phyloP scores from a whole-genome alignment of 306 rosid species.

The Pyrus betulifolia region DNA sequence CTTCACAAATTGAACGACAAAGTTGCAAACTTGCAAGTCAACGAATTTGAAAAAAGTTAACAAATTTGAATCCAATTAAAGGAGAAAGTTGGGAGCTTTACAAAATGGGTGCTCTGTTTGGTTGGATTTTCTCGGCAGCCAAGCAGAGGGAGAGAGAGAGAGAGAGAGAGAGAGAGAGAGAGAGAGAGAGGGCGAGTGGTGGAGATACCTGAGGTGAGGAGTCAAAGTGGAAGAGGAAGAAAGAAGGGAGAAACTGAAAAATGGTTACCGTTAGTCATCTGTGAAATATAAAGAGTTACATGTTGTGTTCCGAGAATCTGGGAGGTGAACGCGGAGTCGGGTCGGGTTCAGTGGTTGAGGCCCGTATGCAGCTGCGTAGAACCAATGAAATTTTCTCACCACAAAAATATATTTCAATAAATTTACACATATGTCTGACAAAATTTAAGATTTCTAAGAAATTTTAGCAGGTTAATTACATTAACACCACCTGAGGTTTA shows the following conservation, averaged over 20 bases:
- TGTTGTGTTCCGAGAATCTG: neutral
- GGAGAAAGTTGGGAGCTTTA: neutral
- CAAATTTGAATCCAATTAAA: neutral
- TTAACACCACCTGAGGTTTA: too few relatives aligned
- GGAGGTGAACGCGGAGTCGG: constrained; percentile 1
- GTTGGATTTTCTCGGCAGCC: neutral
- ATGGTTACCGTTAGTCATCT: neutral
- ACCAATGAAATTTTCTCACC: too few relatives aligned
- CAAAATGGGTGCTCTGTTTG: neutral
- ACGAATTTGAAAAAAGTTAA: neutral
- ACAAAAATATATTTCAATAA: too few relatives aligned
- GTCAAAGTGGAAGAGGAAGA: neutral
- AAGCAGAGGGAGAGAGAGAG: neutral
- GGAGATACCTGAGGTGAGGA: neutral
- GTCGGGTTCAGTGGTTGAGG: neutral
- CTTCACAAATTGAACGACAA: neutral
- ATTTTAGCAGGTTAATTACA: too few relatives aligned
- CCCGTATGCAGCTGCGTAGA: neutral
- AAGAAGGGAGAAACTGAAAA: neutral
- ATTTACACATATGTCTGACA: too few relatives aligned
- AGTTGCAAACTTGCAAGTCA: neutral
- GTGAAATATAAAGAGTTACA: neutral
- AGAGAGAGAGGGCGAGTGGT: neutral
- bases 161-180: neutral
- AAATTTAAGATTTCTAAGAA: too few relatives aligned